phyloP scores from a whole-genome alignment of 148 eudicot species.

The Dysphania ambrosioides region DNA sequence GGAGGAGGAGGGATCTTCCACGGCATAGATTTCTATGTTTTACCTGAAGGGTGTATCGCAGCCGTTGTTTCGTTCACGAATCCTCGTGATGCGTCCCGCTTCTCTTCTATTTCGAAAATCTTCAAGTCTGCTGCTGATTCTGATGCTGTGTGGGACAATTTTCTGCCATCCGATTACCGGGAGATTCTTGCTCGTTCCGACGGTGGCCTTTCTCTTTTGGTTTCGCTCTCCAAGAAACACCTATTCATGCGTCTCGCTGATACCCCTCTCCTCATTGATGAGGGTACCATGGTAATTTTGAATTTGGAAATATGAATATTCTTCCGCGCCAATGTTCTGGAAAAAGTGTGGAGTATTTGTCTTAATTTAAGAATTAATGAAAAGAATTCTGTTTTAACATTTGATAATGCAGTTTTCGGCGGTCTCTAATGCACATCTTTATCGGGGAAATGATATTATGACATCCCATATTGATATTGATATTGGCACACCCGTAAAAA shows the following conservation, averaged over 20 bases:
- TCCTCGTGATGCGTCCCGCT: constrained; percentile 41
- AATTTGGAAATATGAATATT: not conserved
- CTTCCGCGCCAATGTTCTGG: not conserved
- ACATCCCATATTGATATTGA: too few species aligned
- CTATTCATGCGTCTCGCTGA: constrained; percentile 42
- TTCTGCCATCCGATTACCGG: constrained; percentile 47
- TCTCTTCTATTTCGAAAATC: constrained; percentile 30
- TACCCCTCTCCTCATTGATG: constrained; percentile 48
- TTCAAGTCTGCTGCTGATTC: constrained; percentile 52
- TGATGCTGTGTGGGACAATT: constrained; percentile 45
- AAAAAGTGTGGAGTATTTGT: too few species aligned
- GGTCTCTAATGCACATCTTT: too few species aligned
- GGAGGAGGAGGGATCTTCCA: not conserved
- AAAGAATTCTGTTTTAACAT: too few species aligned
- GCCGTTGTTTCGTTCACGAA: constrained; percentile 33
- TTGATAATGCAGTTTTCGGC: too few species aligned
- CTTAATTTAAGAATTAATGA: too few species aligned
- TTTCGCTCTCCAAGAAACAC: constrained; percentile 36
- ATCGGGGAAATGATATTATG: too few species aligned
- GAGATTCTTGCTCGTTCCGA: constrained; percentile 35
- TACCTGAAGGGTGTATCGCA: constrained; percentile 51
- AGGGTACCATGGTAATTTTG: constrained; percentile 44
- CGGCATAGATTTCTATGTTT: constrained; percentile 7
- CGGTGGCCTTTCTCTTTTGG: constrained; percentile 1
- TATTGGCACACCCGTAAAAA: too few species aligned